Percentiles rank a stretch among this genome's conserved stretches.
These are phyloP conservation scores for Penicillium arizonense DNA, from an alignment of 495 filamentous ascomycete species.

Conservation along the genomic window DNA sequence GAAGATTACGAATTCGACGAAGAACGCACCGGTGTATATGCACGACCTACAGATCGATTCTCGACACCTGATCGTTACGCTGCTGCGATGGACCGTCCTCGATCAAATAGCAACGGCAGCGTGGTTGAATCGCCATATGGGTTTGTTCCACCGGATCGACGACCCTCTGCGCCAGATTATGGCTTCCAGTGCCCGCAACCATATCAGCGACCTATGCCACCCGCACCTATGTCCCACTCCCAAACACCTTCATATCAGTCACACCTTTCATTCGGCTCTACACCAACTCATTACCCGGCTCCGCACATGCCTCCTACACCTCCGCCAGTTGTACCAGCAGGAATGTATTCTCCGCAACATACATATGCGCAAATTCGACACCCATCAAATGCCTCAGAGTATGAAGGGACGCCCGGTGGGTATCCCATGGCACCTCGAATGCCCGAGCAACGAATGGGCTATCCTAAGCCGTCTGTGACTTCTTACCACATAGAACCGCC, in stretches of 20 bases:
- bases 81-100: slow-evolving; percentile 53
- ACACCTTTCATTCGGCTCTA: slow-evolving; percentile 44
- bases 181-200: slow-evolving; percentile 37
- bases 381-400: slow-evolving; percentile 33
- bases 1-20: slow-evolving; percentile 65
- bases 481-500: slow-evolving; percentile 34
- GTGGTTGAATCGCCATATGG: slow-evolving; percentile 50
- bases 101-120: slow-evolving; percentile 70
- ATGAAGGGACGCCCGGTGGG: slow-evolving; percentile 28
- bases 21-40: slow-evolving; percentile 53
- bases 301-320: slow-evolving; percentile 48
- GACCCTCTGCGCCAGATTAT: slow-evolving; percentile 57
- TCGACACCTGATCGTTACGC: slow-evolving; percentile 51
- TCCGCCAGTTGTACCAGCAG: slow-evolving; percentile 42
- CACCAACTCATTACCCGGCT: slow-evolving; percentile 40
- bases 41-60: slow-evolving; percentile 58
- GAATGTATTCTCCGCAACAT: slow-evolving; percentile 43
- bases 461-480: slow-evolving; percentile 26
- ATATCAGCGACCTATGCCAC: slow-evolving; percentile 34
- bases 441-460: slow-evolving; percentile 19
- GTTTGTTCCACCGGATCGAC: slow-evolving; percentile 38
- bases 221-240: slow-evolving; percentile 30
- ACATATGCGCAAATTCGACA: slow-evolving; percentile 42
- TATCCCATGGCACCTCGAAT: slow-evolving; percentile 34
- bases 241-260: slow-evolving; percentile 34